Percentiles rank a stretch among this genome's conserved stretches.
Evolutionary conservation across 208 protist genomes (phyloP).

Genomic region (Herpetomonas muscarum): DNA sequence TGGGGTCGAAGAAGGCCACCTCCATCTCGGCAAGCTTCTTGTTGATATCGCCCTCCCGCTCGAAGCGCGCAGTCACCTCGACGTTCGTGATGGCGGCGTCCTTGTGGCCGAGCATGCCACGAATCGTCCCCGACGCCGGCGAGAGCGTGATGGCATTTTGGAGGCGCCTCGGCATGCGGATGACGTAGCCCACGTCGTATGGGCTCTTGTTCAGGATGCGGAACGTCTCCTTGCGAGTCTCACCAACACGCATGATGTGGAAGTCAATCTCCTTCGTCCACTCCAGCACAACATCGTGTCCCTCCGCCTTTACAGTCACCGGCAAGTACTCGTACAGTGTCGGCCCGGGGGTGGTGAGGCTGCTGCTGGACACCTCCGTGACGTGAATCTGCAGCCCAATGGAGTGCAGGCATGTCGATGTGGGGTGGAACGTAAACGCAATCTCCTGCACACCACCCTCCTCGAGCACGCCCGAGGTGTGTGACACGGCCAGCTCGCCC

Average conservation of each 20-base stretch:
- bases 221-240: constrained; percentile 67
- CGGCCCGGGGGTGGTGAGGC: neutral
- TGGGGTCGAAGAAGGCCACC: constrained; percentile 79
- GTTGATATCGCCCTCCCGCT: constrained; percentile 80
- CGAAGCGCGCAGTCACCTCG: constrained; percentile 70
- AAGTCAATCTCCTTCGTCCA: constrained; percentile 91
- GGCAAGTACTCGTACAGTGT: constrained; percentile 65
- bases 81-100: constrained; percentile 78
- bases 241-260: constrained; percentile 85
- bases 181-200: constrained; percentile 91
- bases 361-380: constrained; percentile 25
- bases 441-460: constrained; percentile 50
- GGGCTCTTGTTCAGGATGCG: constrained; percentile 92
- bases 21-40: constrained; percentile 71
- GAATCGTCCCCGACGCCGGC: constrained; percentile 54
- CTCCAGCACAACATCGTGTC: constrained; percentile 90
- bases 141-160: constrained; percentile 64
- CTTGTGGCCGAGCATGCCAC: constrained; percentile 83
- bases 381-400: constrained; percentile 57
- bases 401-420: constrained; percentile 68
- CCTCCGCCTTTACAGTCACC: constrained; percentile 85
- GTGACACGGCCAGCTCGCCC: constrained; percentile 65
- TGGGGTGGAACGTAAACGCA: constrained; percentile 71
- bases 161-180: constrained; percentile 72
- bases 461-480: constrained; percentile 60